Conservation (phyloP, 148 eudicot genomes). For the Nepenthes gracilis region DNA sequence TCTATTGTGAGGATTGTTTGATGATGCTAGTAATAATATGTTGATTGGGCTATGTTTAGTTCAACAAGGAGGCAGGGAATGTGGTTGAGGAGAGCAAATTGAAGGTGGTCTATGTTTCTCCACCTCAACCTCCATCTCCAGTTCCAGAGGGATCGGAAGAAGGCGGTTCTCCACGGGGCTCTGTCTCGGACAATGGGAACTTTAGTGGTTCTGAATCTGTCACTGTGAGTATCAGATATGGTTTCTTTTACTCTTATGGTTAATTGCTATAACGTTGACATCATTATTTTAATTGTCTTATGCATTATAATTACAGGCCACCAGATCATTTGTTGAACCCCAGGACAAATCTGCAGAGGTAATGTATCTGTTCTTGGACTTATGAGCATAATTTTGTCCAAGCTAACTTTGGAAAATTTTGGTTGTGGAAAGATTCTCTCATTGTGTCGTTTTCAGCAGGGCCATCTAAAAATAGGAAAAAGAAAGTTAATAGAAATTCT, state of each 20-base stretch:
- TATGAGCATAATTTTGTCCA: background rate
- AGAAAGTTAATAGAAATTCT: too few species aligned
- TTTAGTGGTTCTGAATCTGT: constrained; percentile 32
- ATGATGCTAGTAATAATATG: constrained; percentile 3
- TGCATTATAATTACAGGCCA: constrained; percentile 19
- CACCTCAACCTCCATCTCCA: constrained; percentile 68
- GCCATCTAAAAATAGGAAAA: too few species aligned
- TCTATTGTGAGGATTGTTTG: background rate
- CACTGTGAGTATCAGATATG: constrained; percentile 9
- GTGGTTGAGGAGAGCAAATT: constrained; percentile 70
- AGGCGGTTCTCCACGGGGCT: constrained; percentile 38
- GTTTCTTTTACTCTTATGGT: background rate
- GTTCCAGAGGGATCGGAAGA: constrained; percentile 70
- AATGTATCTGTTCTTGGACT: background rate
- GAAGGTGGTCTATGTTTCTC: constrained; percentile 58
- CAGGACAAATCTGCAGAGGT: constrained; percentile 52
- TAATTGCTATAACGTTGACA: background rate
- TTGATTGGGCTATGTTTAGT: constrained; percentile 21
- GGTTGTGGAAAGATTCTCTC: too few species aligned
- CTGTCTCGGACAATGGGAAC: constrained; percentile 37
- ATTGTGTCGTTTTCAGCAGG: too few species aligned
- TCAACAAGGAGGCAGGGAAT: constrained; percentile 59
- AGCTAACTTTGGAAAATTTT: too few species aligned
- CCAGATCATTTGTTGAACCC: constrained; percentile 27
- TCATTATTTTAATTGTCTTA: background rate